phyloP scores from a whole-genome alignment of 306 rosid genomes.

The Phaseolus lunatus region DNA sequence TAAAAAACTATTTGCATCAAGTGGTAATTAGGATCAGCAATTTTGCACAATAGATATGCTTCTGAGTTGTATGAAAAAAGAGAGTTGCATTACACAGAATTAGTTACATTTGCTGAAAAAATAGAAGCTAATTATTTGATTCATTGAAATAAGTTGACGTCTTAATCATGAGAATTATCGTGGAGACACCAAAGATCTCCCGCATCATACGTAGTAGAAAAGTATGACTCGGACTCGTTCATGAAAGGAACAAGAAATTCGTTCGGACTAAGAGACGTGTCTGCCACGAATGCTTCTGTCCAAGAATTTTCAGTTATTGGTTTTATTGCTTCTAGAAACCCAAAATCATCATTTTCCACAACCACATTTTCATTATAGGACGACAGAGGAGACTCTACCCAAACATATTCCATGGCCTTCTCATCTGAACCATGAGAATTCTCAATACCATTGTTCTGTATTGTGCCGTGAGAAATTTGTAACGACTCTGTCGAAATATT shows the following conservation, averaged over 20 bases:
- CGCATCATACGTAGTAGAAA: not conserved
- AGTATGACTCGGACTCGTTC: not conserved
- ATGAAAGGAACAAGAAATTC: not conserved
- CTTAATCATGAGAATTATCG: not conserved
- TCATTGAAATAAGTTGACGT: not conserved
- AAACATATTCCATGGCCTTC: not conserved
- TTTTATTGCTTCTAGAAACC: not conserved
- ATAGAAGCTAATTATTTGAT: too few species aligned
- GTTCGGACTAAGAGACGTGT: constrained; percentile 8
- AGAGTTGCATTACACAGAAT: too few species aligned
- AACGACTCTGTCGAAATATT: constrained; percentile 27
- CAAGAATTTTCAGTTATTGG: not conserved
- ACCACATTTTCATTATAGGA: not conserved
- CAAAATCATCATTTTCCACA: constrained; percentile 6
- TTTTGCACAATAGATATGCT: too few species aligned
- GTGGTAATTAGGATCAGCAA: too few species aligned
- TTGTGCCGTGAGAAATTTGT: not conserved
- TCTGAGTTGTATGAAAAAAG: too few species aligned
- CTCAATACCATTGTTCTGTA: not conserved
- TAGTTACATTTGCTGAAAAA: too few species aligned
- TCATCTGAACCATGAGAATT: not conserved
- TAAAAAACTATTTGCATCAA: too few species aligned
- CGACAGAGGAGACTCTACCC: not conserved
- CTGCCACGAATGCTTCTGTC: not conserved
- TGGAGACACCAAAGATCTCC: constrained; percentile 27